Evolutionary conservation across 2,329 filamentous ascomycete species (phyloP), one percentile per base, ranked within the genome.

Genomic region (Pseudopyricularia cyperi): DNA sequence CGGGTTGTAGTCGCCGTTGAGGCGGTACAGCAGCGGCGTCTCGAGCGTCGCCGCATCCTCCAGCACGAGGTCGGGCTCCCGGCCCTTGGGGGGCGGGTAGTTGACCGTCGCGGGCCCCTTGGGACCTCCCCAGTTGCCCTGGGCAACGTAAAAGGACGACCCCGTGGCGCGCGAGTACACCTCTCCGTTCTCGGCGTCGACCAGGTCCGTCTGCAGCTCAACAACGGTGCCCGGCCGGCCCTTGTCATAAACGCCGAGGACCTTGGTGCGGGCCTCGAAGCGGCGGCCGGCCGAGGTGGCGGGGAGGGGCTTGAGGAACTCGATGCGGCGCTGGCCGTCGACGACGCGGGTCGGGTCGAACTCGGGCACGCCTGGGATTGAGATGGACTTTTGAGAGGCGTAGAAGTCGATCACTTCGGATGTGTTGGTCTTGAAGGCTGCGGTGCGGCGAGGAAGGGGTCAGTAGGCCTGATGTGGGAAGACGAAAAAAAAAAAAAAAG

Each of bases 1-100:
- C 28, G 89, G 90, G 72, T 95, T 95, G 70, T 95, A 95, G 71
- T 95, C 90, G 58, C 89, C 89, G 61, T 95, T 95, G 50, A 95
- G 77, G 56, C 88, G 79, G 68, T 93, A 93, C 52, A 93, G 72
- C 56, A 86, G 77, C 8, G 87, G 80, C 4, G 87, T 87, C 70
- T 90, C 81, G 51, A 71, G 63, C 26, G 72, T 85, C 4, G 85
- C 89, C 67, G 89, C 83, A 60, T 85, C 77, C 60, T 79, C 77
- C 58, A 86, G 78, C 6, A 81, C 76, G 44, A 73, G 78, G 67
- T 94, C 88, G 15, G 89, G 85, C 50, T 73, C 70, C 68, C 81
- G 80, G 56, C 75, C 83, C 63, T 83, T 71, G 7, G 63, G 89
- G 6, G 88, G 85, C 7, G 87, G 84, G 71, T 80, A 95, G 70